Evolutionary conservation across 225 moss, liverwort and hornwort genomes (phyloP).

Genomic region (Pleurozium schreberi): DNA sequence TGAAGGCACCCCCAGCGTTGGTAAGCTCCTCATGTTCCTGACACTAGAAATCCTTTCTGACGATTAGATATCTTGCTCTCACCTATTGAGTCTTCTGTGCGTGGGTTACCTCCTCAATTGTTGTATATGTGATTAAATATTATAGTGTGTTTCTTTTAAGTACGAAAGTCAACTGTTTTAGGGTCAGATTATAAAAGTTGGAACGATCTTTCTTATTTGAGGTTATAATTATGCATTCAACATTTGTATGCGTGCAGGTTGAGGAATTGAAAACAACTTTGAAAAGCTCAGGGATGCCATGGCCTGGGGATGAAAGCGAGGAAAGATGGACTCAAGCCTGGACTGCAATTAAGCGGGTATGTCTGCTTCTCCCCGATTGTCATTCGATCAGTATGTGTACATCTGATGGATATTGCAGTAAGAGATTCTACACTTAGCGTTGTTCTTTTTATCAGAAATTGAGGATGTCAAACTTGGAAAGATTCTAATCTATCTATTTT

Average conservation of each 20-base stretch:
- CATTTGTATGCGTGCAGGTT: constrained; percentile 25
- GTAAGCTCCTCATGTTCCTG: constrained; percentile 9
- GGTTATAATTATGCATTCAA: background rate
- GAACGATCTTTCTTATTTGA: background rate
- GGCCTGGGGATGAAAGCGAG: constrained; percentile 83
- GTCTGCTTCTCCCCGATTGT: background rate
- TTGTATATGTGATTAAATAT: background rate
- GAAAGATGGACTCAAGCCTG: constrained; percentile 88
- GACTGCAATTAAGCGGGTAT: constrained; percentile 57
- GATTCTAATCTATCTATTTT: background rate
- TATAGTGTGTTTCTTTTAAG: background rate
- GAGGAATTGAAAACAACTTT: constrained; percentile 52
- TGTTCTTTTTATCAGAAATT: background rate
- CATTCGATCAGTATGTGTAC: background rate
- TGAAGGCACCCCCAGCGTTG: constrained; percentile 59
- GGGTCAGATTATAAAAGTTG: background rate
- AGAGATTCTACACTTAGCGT: background rate
- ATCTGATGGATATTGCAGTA: background rate
- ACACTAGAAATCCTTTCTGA: background rate
- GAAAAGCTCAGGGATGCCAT: constrained; percentile 74
- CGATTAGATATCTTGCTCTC: background rate
- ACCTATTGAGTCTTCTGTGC: background rate
- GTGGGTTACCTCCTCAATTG: background rate
- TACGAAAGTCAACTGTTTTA: background rate
- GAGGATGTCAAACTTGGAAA: background rate